Conservation (phyloP, 192 early-diverging fungal genomes). For the Ambispora gerdemannii region DNA sequence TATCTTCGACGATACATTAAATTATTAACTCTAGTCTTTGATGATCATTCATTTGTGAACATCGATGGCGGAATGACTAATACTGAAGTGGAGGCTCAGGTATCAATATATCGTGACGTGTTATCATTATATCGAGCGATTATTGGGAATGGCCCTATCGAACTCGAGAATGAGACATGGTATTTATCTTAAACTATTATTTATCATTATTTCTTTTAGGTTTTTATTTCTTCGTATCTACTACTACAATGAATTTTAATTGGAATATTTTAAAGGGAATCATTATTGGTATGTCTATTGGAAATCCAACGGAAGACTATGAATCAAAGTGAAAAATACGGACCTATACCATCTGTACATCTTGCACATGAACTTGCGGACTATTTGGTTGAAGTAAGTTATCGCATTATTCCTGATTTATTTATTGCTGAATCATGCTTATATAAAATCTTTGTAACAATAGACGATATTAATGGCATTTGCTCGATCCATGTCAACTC, state of each 20-base stretch:
- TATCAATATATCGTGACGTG: slow-evolving; percentile 63
- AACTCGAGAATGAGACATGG: slow-evolving; percentile 57
- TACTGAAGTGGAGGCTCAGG: slow-evolving; percentile 47
- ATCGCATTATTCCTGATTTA: too few species aligned
- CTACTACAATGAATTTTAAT: slow-evolving; percentile 18
- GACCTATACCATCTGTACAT: slow-evolving; percentile 35
- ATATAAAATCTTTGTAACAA: neutral
- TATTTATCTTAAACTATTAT: too few species aligned
- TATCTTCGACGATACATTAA: slow-evolving; percentile 68
- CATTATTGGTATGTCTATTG: slow-evolving; percentile 53
- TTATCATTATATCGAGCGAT: slow-evolving; percentile 64
- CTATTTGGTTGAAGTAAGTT: slow-evolving; percentile 63
- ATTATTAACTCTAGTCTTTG: slow-evolving; percentile 61
- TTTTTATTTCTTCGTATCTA: slow-evolving; percentile 27
- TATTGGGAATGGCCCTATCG: slow-evolving; percentile 48
- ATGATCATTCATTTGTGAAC: slow-evolving; percentile 36
- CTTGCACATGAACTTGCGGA: slow-evolving; percentile 62
- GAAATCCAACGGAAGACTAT: slow-evolving; percentile 63
- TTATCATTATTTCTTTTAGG: slow-evolving; percentile 20
- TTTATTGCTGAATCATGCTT: too few species aligned
- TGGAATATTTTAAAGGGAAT: slow-evolving; percentile 42
- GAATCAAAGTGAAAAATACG: slow-evolving; percentile 42
- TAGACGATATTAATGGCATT: slow-evolving; percentile 66
- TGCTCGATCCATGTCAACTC: slow-evolving; percentile 54
- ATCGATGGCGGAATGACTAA: slow-evolving; percentile 42